Percentiles rank a stretch among this genome's conserved stretches.
These are phyloP conservation scores for Fusarium pseudograminearum DNA, from an alignment of 2,329 filamentous ascomycete genomes.

Conservation along the genomic window DNA sequence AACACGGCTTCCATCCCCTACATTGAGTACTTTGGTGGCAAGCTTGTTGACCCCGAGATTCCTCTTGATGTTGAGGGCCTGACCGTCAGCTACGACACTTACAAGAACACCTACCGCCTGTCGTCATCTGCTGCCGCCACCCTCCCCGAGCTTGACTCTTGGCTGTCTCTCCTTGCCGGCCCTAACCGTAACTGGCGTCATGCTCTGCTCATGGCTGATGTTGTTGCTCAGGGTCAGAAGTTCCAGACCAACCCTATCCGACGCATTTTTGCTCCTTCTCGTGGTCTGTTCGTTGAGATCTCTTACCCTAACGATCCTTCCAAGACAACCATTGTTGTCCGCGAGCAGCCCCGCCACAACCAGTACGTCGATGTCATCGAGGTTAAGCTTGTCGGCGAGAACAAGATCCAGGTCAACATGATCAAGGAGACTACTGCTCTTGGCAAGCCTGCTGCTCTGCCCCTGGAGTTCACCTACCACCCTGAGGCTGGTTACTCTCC, in stretches of 20 bases:
- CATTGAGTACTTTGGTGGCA: conserved; percentile 95
- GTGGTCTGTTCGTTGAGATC: conserved; percentile 92
- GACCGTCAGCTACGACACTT: conserved; percentile 79
- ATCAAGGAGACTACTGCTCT: conserved; percentile 93
- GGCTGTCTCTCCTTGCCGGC: conserved; percentile 90
- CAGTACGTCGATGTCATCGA: conserved; percentile 91
- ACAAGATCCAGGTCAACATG: conserved; percentile 88
- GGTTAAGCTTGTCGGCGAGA: conserved; percentile 78
- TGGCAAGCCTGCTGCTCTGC: conserved; percentile 82
- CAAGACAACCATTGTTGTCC: conserved; percentile 87
- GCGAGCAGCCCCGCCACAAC: conserved; percentile 86
- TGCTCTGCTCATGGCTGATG: conserved; percentile 91
- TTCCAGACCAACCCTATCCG: conserved; percentile 98
- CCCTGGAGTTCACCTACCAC: conserved; percentile 91
- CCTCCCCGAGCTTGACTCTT: conserved; percentile 83
- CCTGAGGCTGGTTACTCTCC: conserved; percentile 98
- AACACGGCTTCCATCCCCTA: conserved; percentile 81
- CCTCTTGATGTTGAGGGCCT: conserved; percentile 87
- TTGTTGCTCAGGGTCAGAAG: conserved; percentile 94
- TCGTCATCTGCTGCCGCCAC: conserved; percentile 78
- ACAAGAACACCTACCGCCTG: conserved; percentile 87
- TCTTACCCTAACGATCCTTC: conserved; percentile 81
- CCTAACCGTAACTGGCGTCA: conserved; percentile 91
- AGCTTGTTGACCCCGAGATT: conserved; percentile 77
- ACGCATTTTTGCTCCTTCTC: conserved; percentile 87